Percentiles rank a stretch among this genome's conserved stretches.
phyloP scores from a whole-genome alignment of 2,329 filamentous ascomycete species.

The Talaromyces piceae region DNA sequence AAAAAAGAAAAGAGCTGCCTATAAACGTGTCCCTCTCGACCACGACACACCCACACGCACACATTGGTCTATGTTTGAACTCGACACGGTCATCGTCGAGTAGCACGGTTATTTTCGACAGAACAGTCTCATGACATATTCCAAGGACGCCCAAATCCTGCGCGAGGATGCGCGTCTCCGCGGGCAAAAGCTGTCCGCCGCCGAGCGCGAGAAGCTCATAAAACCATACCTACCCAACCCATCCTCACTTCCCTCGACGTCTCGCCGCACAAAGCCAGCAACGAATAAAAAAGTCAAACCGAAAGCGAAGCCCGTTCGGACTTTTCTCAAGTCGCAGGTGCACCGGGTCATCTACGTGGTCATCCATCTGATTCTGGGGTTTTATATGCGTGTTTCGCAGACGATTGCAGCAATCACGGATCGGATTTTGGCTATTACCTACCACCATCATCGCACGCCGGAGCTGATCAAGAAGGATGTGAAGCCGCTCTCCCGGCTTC shows the following conservation, averaged over 20 bases:
- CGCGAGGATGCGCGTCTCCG: slow-evolving; percentile 33
- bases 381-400: slow-evolving; percentile 77
- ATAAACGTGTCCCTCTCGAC: background rate
- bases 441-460: slow-evolving; percentile 93
- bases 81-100: no score
- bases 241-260: slow-evolving; percentile 10
- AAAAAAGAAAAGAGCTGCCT: no score
- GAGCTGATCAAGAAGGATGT: slow-evolving; percentile 88
- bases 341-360: slow-evolving; percentile 38
- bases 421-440: slow-evolving; percentile 70
- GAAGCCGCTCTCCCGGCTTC: slow-evolving; percentile 62
- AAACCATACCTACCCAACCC: slow-evolving; percentile 48
- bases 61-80: no score
- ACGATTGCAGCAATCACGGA: slow-evolving; percentile 72
- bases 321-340: slow-evolving; percentile 38
- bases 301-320: slow-evolving; percentile 31
- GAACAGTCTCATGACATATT: slow-evolving; percentile 28
- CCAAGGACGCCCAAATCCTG: slow-evolving; percentile 27
- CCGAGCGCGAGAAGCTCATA: slow-evolving; percentile 46
- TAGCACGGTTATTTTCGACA: background rate
- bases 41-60: no score
- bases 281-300: background rate
- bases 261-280: slow-evolving; percentile 17
- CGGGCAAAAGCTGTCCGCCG: slow-evolving; percentile 33
- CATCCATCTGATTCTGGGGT: slow-evolving; percentile 70